Conservation (phyloP, 78 protist genomes). For the Guillardia theta region DNA sequence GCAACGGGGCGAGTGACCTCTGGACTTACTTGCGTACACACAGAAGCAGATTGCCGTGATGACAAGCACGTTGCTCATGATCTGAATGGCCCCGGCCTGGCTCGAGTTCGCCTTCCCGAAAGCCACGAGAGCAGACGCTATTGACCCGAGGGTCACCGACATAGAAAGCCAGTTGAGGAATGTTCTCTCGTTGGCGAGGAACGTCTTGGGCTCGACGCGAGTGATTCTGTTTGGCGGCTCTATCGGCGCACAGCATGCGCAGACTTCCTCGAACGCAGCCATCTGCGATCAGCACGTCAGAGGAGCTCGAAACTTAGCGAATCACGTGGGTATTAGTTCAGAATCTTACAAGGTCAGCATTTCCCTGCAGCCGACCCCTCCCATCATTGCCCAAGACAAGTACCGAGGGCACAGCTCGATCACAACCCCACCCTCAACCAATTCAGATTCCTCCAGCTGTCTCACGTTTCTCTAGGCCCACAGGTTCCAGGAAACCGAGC, state of each 20-base stretch:
- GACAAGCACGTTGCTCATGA: background rate
- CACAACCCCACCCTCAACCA: too few relatives aligned
- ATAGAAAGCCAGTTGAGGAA: slow-evolving; percentile 15
- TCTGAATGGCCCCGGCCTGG: background rate
- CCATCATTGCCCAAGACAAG: too few relatives aligned
- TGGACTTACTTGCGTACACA: background rate
- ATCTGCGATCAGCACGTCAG: background rate
- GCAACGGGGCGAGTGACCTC: background rate
- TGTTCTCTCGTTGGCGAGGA: slow-evolving; percentile 35
- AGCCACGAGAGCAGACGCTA: background rate
- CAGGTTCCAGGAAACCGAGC: too few relatives aligned
- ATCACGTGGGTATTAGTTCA: too few relatives aligned
- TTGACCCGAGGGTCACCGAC: background rate
- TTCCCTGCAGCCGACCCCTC: too few relatives aligned
- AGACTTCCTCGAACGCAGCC: background rate
- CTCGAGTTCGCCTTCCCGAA: background rate
- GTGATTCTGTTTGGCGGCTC: background rate
- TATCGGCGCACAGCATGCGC: background rate
- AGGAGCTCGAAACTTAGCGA: too few relatives aligned
- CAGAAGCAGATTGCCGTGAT: background rate
- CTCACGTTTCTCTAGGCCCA: too few relatives aligned
- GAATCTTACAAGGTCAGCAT: too few relatives aligned
- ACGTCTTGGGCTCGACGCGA: slow-evolving; percentile 33
- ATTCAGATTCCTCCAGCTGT: too few relatives aligned
- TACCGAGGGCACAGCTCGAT: too few relatives aligned